Percentiles rank a stretch among this genome's conserved stretches.
Evolutionary conservation across 164 flowering plant species (phyloP).

Genomic region (Houttuynia cordata): DNA sequence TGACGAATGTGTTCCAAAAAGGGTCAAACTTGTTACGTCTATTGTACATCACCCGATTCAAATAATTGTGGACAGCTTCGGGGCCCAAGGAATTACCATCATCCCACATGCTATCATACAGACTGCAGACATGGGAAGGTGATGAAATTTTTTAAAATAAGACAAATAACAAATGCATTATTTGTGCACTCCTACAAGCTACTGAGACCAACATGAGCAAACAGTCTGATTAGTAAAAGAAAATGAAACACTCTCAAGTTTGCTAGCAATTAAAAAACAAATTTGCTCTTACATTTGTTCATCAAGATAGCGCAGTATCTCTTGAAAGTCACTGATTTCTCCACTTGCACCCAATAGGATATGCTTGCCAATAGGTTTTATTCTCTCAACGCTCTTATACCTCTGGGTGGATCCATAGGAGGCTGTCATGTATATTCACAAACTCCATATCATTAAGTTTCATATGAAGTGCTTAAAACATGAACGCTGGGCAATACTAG

Average conservation of each 20-base stretch:
- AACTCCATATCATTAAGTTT: neutral
- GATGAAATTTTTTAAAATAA: neutral
- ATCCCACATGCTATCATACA: conserved; percentile 97
- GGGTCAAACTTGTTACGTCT: conserved; percentile 44
- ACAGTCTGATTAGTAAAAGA: too few species aligned
- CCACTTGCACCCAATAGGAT: conserved; percentile 95
- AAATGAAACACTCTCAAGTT: neutral
- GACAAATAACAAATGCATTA: neutral
- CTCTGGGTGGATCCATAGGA: conserved; percentile 94
- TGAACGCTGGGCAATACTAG: too few species aligned
- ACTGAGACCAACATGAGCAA: too few species aligned
- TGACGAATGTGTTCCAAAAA: conserved; percentile 90
- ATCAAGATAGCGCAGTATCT: conserved; percentile 75
- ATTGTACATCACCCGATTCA: conserved; percentile 37
- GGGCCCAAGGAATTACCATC: conserved; percentile 96
- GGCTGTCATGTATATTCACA: conserved; percentile 29
- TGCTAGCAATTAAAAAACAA: neutral
- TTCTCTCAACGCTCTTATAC: conserved; percentile 83
- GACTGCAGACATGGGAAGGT: conserved; percentile 20
- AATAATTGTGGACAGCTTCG: conserved; percentile 81
- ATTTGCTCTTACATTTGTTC: conserved; percentile 64
- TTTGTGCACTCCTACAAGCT: too few species aligned
- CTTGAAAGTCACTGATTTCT: conserved; percentile 96
- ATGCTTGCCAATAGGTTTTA: conserved; percentile 82
- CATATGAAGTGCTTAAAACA: neutral